These are phyloP conservation scores for Wallemia hederae DNA, from an alignment of 1,284 basidiomycete species.

Conservation along the genomic window DNA sequence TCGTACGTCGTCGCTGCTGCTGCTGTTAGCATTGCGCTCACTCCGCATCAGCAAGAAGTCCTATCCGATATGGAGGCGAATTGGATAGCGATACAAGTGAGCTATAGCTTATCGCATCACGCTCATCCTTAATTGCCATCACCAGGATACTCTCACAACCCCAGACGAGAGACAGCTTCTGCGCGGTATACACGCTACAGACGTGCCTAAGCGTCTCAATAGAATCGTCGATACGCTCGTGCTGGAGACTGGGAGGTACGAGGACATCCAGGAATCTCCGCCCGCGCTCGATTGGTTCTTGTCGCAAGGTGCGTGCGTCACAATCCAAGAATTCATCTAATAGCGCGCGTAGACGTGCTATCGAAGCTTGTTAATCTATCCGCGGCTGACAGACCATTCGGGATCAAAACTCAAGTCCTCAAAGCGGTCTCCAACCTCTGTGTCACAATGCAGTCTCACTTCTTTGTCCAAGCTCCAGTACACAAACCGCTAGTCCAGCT, in stretches of 20 bases:
- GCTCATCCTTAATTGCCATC: not conserved
- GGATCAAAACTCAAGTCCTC: conserved; percentile 59
- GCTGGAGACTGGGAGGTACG: conserved; percentile 47
- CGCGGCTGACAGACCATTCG: conserved; percentile 48
- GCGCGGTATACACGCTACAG: conserved; percentile 49
- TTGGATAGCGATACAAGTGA: not conserved
- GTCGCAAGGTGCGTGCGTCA: conserved; percentile 34
- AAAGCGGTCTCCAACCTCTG: conserved; percentile 62
- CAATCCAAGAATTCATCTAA: not conserved
- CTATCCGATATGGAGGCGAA: not conserved
- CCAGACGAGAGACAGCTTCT: conserved; percentile 55
- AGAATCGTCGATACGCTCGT: conserved; percentile 68
- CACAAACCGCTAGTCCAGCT: conserved; percentile 63
- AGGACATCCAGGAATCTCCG: conserved; percentile 29
- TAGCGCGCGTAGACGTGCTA: conserved; percentile 28
- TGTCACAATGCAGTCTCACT: conserved; percentile 59
- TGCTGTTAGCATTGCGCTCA: not conserved
- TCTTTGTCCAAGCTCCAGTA: conserved; percentile 63
- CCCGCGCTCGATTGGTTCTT: conserved; percentile 44
- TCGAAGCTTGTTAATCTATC: conserved; percentile 57
- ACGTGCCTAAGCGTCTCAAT: conserved; percentile 43
- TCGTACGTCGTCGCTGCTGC: not conserved
- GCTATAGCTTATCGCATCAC: not conserved
- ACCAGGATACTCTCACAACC: conserved; percentile 37
- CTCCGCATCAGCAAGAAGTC: not conserved